These are phyloP conservation scores for Aspergillus fijiensis DNA, from an alignment of 2,329 filamentous ascomycete species.

Conservation along the genomic window DNA sequence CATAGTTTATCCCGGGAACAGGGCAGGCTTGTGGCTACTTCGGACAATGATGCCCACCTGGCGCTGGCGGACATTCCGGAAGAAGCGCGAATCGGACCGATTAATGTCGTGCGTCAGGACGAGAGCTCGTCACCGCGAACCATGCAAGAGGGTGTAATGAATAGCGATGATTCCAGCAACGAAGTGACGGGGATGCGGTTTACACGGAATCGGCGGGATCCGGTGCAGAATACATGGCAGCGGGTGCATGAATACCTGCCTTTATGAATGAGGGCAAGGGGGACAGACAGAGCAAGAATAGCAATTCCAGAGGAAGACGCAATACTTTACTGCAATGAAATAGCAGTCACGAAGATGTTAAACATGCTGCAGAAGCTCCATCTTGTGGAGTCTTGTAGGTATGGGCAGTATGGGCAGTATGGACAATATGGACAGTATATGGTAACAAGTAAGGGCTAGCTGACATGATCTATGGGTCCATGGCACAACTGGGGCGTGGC, in stretches of 20 bases:
- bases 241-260: slow-evolving; percentile 18
- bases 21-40: neutral
- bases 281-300: too few species aligned
- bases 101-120: slow-evolving; percentile 21
- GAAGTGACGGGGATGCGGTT: slow-evolving; percentile 26
- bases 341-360: too few species aligned
- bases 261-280: neutral
- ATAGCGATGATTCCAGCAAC: slow-evolving; percentile 17
- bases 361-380: too few species aligned
- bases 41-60: neutral
- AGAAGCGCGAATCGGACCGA: slow-evolving; percentile 27
- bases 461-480: neutral
- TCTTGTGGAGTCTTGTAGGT: too few species aligned
- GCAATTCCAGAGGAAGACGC: too few species aligned
- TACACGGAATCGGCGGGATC: slow-evolving; percentile 22
- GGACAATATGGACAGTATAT: too few species aligned
- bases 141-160: slow-evolving; percentile 18
- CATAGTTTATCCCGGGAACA: too few species aligned
- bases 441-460: neutral
- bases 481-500: neutral
- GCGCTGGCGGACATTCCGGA: slow-evolving; percentile 10
- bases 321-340: too few species aligned
- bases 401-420: too few species aligned
- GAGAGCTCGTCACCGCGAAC: slow-evolving; percentile 10
- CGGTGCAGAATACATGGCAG: slow-evolving; percentile 17